Percentiles rank a stretch among this genome's conserved stretches.
phyloP scores from a whole-genome alignment of 140 eudicot species.

The Anethum foeniculum region DNA sequence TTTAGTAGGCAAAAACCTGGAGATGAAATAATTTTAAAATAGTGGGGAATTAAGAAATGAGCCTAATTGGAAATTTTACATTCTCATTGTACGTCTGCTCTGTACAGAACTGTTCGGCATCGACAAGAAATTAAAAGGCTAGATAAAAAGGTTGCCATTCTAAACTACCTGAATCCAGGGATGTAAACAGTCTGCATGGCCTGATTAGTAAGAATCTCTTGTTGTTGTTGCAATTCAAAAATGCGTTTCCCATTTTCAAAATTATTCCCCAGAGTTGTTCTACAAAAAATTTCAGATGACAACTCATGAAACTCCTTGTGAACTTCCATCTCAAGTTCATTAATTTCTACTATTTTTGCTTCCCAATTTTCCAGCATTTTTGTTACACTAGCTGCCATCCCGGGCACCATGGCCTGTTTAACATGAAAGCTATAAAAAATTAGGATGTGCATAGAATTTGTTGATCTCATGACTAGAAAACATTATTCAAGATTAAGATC shows the following conservation, averaged over 20 bases:
- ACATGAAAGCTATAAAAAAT: background rate
- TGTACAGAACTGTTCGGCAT: too few species aligned
- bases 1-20: slow-evolving; percentile 75
- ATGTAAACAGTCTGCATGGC: slow-evolving; percentile 52
- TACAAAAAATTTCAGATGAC: slow-evolving; percentile 60
- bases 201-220: slow-evolving; percentile 33
- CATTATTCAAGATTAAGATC: too few species aligned
- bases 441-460: background rate
- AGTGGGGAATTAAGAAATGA: background rate
- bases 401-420: slow-evolving; percentile 59
- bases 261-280: slow-evolving; percentile 67
- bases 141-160: background rate
- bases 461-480: background rate
- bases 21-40: background rate
- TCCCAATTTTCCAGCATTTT: slow-evolving; percentile 61
- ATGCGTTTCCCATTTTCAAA: slow-evolving; percentile 60
- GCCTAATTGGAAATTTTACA: background rate
- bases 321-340: slow-evolving; percentile 48
- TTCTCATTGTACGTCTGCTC: too few species aligned
- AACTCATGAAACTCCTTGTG: slow-evolving; percentile 48
- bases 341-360: slow-evolving; percentile 23
- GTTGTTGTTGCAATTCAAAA: slow-evolving; percentile 57
- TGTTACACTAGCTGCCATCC: slow-evolving; percentile 44
- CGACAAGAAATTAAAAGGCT: background rate
- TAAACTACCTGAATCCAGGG: slow-evolving; percentile 61